Base-by-base conservation (phyloP, 2,329 filamentous ascomycete species). In the Chaetomium olivaceum region DNA sequence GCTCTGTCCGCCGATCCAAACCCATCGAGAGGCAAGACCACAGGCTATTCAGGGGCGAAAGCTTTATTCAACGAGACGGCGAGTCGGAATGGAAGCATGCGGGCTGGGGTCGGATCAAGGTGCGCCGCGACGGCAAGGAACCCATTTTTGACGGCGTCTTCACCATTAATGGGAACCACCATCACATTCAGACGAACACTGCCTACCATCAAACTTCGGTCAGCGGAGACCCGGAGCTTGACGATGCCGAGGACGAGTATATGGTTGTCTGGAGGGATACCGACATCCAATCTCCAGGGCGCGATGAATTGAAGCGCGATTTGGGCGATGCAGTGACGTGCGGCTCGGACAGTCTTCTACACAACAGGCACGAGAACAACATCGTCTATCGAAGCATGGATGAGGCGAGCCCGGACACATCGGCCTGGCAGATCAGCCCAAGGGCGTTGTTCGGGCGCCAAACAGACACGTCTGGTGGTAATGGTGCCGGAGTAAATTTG, bases 221-320 rank as follows among this genome's bases (percentile, higher is more conserved):
- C 67, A 76, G 80, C 25, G 80, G 88, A 54, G 95, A 99, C 75
- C 91, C 93, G 2, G 80, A 84, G 29, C 76, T 91, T 8, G 79
- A 84, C 16, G 77, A 80, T 55, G 82, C 80, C 23, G 73, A 74
- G 4, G 85, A 88, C 36, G 91, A 96, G 67, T 90, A 87, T 74
- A 95, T 99, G 93, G 83, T 97, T 43, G 85, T 97, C 1, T 98
- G 92, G 84, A 87, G 93, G 70, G 93, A 98, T 75, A 96, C 93
- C 31, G 95, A 99, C 76, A 87, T 97, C 73, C 50, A 48, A 14
- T 58, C 73, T 68, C 74, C 74, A n/a, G 77, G 79, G 46, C 84
- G 85, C 62, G 78, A 81, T 25, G 89, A 94, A 68, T 77, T 95
- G 71, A 91, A 87, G 72, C 86, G 91, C 68, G 82, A 81, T 62